Evolutionary conservation across 768 basidiomycete species (phyloP), one percentile per base, ranked within the genome.

Genomic region (Symmetrospora coprosmae): DNA sequence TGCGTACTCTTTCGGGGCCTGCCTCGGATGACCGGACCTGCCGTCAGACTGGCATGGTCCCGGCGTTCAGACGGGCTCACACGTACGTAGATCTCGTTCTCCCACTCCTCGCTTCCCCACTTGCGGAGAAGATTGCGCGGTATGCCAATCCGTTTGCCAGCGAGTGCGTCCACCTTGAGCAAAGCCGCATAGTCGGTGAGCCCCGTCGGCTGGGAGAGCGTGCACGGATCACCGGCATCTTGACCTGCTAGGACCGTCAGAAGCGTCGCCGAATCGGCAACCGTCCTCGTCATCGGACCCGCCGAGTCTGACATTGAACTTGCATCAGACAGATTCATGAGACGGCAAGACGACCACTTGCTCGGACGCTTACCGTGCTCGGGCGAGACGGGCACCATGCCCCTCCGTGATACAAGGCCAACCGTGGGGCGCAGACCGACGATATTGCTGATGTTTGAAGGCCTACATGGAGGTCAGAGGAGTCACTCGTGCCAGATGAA

Each of bases 341-440:
- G 80, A 76, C 17, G 70, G 71, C 0, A 79, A 80, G 4, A 81
- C 14, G 19, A 8, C 27, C 43, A 7, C 9, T 46, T 25, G 7
- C 19, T 9, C 19, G 43, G 8, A 13, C 19, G 27, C 43, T 9
- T 19, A 46, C 43, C 2, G 7, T 30, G 31, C 27, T 30, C 21
- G 13, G 48, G 27, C 16, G 9, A 25, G 48, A 27, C 35, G 7
- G 4, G 37, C 69, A 37, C 60, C 78, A 81, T 80, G 69, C 80
- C 81, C 17, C 79, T 78, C 16, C 80, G 74, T 4, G 80, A 81
- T 2, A 79, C 80, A 34, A 80, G 69, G 0, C 81, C 81, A 9
- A 81, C 75, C 1, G 79, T 82, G 0, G 81, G 79, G 64, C 80
- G 81, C 43, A 82, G 78, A 0, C 80, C 81, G 2, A 74, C 81